Conservation (phyloP, 805 yeast genomes). For the Yarrowia sp. region DNA sequence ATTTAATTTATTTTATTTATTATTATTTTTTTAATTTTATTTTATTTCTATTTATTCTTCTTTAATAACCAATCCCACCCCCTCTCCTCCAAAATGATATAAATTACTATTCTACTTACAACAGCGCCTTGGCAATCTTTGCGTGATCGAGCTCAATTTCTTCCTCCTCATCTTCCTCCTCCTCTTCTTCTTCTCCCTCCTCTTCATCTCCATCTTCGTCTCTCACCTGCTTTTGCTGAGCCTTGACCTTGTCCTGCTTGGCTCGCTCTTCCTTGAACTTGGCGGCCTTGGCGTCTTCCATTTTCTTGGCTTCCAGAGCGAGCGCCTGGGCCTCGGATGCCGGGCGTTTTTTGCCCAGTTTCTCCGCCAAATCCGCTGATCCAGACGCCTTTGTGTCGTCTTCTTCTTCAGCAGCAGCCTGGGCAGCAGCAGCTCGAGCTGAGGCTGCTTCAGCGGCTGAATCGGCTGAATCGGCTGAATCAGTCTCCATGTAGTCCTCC, state of each 20-base stretch:
- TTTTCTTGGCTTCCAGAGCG: constrained; percentile 8
- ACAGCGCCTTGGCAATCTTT: constrained; percentile 25
- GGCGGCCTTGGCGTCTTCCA: constrained; percentile 31
- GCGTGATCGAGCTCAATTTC: constrained; percentile 18
- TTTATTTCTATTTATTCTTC: too few relatives aligned
- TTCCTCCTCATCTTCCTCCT: constrained; percentile 5
- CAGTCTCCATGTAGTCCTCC: constrained; percentile 6
- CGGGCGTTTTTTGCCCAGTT: constrained; percentile 24
- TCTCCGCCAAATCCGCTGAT: constrained; percentile 1
- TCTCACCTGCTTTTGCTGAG: constrained; percentile 25
- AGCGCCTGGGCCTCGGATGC: constrained; percentile 20
- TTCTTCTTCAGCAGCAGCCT: not conserved
- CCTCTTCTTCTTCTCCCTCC: constrained; percentile 1
- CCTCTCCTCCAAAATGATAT: not conserved
- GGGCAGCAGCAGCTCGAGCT: constrained; percentile 8
- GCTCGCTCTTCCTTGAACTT: constrained; percentile 37
- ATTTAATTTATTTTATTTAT: too few relatives aligned
- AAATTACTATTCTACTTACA: constrained; percentile 10
- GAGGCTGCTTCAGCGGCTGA: not conserved
- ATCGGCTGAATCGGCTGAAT: not conserved
- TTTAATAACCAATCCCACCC: too few relatives aligned
- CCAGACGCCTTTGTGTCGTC: too few relatives aligned
- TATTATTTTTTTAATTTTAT: too few relatives aligned
- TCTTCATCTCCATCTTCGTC: constrained; percentile 11
- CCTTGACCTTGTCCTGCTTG: constrained; percentile 34